phyloP scores from a whole-genome alignment of 2,329 filamentous ascomycete species.

The Aureobasidium zeae region DNA sequence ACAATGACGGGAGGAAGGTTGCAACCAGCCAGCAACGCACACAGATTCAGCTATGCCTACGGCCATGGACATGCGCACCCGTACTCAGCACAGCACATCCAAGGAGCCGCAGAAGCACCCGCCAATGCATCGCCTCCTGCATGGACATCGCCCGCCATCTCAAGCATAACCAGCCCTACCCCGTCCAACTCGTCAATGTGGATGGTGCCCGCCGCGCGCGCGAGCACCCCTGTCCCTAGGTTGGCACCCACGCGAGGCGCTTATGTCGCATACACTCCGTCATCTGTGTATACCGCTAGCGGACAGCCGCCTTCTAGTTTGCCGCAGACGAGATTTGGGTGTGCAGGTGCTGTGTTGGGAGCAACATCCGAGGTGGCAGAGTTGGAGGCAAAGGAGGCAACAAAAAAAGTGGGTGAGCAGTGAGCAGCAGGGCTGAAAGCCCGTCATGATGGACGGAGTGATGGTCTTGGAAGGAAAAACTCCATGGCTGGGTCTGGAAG shows the following conservation, averaged over 20 bases:
- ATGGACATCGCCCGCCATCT: not conserved
- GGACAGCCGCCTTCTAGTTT: constrained; percentile 15
- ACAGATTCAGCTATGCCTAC: no score
- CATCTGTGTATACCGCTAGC: not conserved
- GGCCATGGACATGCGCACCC: not conserved
- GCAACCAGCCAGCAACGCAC: no score
- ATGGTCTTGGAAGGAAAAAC: no score
- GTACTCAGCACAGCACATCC: constrained; percentile 5
- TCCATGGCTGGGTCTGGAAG: no score
- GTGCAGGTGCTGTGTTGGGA: not conserved
- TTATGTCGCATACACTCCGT: constrained; percentile 5
- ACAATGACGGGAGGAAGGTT: no score
- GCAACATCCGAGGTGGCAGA: constrained; percentile 3
- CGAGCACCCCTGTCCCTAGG: not conserved
- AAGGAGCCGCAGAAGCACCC: constrained; percentile 9
- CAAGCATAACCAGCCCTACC: not conserved
- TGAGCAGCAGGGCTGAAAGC: no score
- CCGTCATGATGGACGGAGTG: no score
- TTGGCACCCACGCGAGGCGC: not conserved
- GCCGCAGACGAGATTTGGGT: not conserved
- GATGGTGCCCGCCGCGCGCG: no score
- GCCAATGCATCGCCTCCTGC: not conserved
- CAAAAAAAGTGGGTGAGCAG: constrained; percentile 5
- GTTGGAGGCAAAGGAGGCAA: constrained; percentile 6
- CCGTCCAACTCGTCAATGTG: constrained; percentile 11